Evolutionary conservation across 192 early-diverging fungal genomes (phyloP).

Genomic region (Dispira simplex): DNA sequence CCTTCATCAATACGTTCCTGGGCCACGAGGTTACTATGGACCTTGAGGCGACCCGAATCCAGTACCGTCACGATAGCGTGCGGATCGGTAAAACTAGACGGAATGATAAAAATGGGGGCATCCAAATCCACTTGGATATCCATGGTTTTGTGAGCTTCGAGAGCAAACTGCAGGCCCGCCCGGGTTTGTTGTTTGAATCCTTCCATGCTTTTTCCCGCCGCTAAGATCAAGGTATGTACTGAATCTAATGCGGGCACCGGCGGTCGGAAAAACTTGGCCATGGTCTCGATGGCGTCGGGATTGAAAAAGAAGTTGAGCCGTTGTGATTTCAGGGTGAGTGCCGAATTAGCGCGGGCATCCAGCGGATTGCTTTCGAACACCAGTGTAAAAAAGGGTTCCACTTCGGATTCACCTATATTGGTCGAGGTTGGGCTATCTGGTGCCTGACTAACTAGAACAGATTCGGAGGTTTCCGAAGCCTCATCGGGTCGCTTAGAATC

Average conservation of each 20-base stretch:
- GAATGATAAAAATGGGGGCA: constrained; percentile 89
- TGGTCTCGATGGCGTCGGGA: constrained; percentile 50
- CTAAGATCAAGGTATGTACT: constrained; percentile 51
- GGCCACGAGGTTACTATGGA: constrained; percentile 70
- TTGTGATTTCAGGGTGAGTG: constrained; percentile 66
- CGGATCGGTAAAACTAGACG: constrained; percentile 38
- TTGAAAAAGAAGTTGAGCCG: constrained; percentile 86
- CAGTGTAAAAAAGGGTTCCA: constrained; percentile 51
- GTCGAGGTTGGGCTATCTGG: too few relatives aligned
- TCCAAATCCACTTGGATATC: constrained; percentile 91
- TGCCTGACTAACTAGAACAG: too few relatives aligned
- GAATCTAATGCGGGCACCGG: constrained; percentile 60
- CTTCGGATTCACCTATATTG: background rate
- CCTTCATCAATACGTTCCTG: constrained; percentile 46
- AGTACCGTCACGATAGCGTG: constrained; percentile 61
- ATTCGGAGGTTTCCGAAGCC: too few relatives aligned
- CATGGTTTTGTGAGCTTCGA: constrained; percentile 78
- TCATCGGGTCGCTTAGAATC: too few relatives aligned
- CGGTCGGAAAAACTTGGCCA: constrained; percentile 72
- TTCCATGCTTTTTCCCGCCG: constrained; percentile 72
- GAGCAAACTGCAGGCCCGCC: constrained; percentile 68
- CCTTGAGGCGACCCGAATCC: constrained; percentile 83
- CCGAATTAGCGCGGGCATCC: constrained; percentile 80
- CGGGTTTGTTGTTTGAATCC: constrained; percentile 79
- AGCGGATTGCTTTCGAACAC: constrained; percentile 77